These are phyloP conservation scores for Parathielavia hyrcaniae DNA, from an alignment of 495 filamentous ascomycete genomes.

Conservation along the genomic window DNA sequence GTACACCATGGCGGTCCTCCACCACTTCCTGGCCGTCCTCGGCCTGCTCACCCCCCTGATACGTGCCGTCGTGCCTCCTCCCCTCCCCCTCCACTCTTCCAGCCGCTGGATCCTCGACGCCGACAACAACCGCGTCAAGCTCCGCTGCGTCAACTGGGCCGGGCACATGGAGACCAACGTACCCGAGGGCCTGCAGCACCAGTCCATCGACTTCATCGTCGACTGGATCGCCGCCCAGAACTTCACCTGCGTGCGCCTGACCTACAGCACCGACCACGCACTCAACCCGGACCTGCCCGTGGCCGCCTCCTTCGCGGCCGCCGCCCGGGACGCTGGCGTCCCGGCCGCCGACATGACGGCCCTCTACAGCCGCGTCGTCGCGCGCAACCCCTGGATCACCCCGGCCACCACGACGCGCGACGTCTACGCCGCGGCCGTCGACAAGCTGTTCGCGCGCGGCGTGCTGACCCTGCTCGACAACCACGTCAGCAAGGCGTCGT, in stretches of 20 bases:
- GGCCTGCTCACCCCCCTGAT: slow-evolving; percentile 26
- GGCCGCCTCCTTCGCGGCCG: slow-evolving; percentile 36
- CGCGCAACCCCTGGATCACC: slow-evolving; percentile 39
- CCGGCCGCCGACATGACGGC: slow-evolving; percentile 26
- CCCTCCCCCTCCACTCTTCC: slow-evolving; percentile 41
- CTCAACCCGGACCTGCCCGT: slow-evolving; percentile 37
- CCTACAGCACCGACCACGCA: slow-evolving; percentile 48
- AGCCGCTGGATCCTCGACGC: slow-evolving; percentile 48
- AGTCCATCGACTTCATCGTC: slow-evolving; percentile 38
- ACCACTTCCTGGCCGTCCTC: slow-evolving; percentile 18
- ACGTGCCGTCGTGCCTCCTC: slow-evolving; percentile 1
- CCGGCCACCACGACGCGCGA: slow-evolving; percentile 32
- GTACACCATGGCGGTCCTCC: slow-evolving; percentile 26
- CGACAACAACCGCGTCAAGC: slow-evolving; percentile 42
- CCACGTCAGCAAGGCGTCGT: slow-evolving; percentile 45
- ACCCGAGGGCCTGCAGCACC: slow-evolving; percentile 47
- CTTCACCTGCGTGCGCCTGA: slow-evolving; percentile 52
- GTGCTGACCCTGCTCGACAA: slow-evolving; percentile 49
- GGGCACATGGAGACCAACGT: slow-evolving; percentile 46
- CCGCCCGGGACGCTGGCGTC: slow-evolving; percentile 34
- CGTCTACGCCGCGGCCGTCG: slow-evolving; percentile 39
- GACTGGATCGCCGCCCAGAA: slow-evolving; percentile 38
- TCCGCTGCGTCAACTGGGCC: slow-evolving; percentile 49
- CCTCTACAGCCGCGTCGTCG: slow-evolving; percentile 33
- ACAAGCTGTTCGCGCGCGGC: slow-evolving; percentile 34